Evolutionary conservation across 1,284 basidiomycete genomes (phyloP).

Genomic region (Trametes hirsuta): DNA sequence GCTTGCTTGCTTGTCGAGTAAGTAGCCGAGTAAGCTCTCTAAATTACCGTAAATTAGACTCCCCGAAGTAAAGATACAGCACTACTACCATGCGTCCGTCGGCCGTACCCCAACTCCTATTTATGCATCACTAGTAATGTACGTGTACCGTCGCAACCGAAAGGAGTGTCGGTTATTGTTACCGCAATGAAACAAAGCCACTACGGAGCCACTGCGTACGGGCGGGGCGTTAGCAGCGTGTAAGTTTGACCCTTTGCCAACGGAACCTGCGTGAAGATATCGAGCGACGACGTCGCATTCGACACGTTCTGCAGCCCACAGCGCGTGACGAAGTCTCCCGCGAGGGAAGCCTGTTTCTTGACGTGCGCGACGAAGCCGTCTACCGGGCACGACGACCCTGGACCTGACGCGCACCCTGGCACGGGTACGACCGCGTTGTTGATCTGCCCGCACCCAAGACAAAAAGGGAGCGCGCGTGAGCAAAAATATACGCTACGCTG

Average conservation of each 20-base stretch:
- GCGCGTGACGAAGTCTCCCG: slow-evolving; percentile 42
- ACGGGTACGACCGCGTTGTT: slow-evolving; percentile 44
- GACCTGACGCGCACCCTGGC: slow-evolving; percentile 42
- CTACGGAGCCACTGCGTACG: slow-evolving; percentile 13
- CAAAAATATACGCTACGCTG: neutral
- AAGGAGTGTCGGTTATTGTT: too few species aligned
- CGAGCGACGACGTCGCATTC: slow-evolving; percentile 35
- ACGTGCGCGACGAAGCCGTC: slow-evolving; percentile 37
- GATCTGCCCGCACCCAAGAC: slow-evolving; percentile 28
- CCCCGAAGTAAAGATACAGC: too few species aligned
- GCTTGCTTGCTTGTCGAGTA: too few species aligned
- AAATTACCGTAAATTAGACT: too few species aligned
- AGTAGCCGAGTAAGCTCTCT: too few species aligned
- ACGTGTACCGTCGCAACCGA: too few species aligned
- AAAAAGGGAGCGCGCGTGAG: neutral
- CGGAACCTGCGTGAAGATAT: slow-evolving; percentile 29
- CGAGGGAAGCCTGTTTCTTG: slow-evolving; percentile 26
- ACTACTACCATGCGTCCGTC: too few species aligned
- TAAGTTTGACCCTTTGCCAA: slow-evolving; percentile 19
- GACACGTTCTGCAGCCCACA: slow-evolving; percentile 39
- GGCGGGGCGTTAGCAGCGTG: slow-evolving; percentile 11
- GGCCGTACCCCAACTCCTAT: too few species aligned
- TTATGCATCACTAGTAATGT: too few species aligned
- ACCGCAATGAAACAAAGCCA: neutral
- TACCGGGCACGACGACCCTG: slow-evolving; percentile 42